A percentile compares a stretch with the other conserved stretches of the same genome.
These are phyloP conservation scores for Aphanoascus verrucosus DNA, from an alignment of 2,329 filamentous ascomycete species.

Conservation along the genomic window DNA sequence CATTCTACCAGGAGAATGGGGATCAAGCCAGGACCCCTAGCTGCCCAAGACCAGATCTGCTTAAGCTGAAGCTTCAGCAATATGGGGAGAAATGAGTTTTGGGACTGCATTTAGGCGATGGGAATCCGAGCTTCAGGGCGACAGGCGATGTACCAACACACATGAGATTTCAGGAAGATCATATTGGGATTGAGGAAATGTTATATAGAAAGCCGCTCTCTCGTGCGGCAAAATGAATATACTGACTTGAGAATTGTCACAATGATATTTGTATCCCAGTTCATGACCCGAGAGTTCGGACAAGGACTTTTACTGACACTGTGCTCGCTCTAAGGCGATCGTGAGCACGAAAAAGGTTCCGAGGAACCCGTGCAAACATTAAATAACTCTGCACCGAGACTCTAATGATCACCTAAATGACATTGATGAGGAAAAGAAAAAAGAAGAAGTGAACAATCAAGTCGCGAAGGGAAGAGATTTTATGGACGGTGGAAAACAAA, in stretches of 20 bases:
- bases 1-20: constrained; percentile 72
- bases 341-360: constrained; percentile 91
- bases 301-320: constrained; percentile 22
- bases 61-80: constrained; percentile 80
- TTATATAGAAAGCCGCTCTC: background rate
- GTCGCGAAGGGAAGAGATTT: constrained; percentile 20
- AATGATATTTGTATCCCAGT: constrained; percentile 13
- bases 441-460: constrained; percentile 27
- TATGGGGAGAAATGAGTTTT: constrained; percentile 25
- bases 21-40: constrained; percentile 65
- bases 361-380: constrained; percentile 83
- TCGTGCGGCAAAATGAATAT: background rate
- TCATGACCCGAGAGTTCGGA: constrained; percentile 7
- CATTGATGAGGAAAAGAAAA: constrained; percentile 45
- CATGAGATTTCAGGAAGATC: background rate
- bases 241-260: constrained; percentile 2
- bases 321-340: constrained; percentile 78
- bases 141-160: too few relatives aligned
- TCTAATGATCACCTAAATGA: constrained; percentile 88
- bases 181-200: background rate
- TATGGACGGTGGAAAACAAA: constrained; percentile 13
- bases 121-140: too few relatives aligned
- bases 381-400: constrained; percentile 67
- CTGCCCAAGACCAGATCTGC: constrained; percentile 71
- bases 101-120: background rate